phyloP scores from a whole-genome alignment of 2,329 filamentous ascomycete species.

The Elsinoe australis region DNA sequence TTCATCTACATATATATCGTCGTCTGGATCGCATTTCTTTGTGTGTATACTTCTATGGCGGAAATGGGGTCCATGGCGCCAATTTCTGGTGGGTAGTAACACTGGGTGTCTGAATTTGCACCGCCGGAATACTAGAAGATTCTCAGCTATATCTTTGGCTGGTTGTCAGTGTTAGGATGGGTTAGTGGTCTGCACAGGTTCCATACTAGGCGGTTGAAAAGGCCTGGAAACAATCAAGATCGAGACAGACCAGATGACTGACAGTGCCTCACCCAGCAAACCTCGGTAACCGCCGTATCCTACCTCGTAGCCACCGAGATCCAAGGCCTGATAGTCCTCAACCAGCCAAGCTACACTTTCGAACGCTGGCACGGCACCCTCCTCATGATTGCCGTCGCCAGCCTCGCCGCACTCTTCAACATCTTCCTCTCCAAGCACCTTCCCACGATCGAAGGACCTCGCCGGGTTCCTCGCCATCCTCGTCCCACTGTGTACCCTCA shows the following conservation, averaged over 20 bases:
- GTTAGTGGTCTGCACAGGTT: too few species aligned
- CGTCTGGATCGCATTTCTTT: slow-evolving; percentile 29
- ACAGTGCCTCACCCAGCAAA: too few species aligned
- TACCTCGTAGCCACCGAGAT: slow-evolving; percentile 22
- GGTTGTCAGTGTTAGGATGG: slow-evolving; percentile 36
- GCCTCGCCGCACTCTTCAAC: slow-evolving; percentile 37
- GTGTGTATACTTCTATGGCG: slow-evolving; percentile 25
- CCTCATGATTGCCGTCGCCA: slow-evolving; percentile 32
- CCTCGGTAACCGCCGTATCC: slow-evolving; percentile 6
- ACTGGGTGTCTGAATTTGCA: slow-evolving; percentile 40
- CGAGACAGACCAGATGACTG: too few species aligned
- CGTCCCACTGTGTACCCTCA: slow-evolving; percentile 27
- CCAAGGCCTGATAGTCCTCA: slow-evolving; percentile 29
- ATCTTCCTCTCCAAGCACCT: slow-evolving; percentile 34
- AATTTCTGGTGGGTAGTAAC: slow-evolving; percentile 33
- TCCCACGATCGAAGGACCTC: slow-evolving; percentile 36
- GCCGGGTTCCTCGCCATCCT: slow-evolving; percentile 20
- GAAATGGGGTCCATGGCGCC: slow-evolving; percentile 41
- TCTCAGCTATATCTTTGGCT: slow-evolving; percentile 41
- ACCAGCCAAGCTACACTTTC: slow-evolving; percentile 29
- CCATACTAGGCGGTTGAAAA: too few species aligned
- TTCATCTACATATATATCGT: slow-evolving; percentile 29
- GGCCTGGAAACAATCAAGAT: too few species aligned
- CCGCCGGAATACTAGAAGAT: slow-evolving; percentile 35
- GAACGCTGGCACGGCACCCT: slow-evolving; percentile 37